Conservation (phyloP, 768 basidiomycete species). For the Cystobasidium tubakii region DNA sequence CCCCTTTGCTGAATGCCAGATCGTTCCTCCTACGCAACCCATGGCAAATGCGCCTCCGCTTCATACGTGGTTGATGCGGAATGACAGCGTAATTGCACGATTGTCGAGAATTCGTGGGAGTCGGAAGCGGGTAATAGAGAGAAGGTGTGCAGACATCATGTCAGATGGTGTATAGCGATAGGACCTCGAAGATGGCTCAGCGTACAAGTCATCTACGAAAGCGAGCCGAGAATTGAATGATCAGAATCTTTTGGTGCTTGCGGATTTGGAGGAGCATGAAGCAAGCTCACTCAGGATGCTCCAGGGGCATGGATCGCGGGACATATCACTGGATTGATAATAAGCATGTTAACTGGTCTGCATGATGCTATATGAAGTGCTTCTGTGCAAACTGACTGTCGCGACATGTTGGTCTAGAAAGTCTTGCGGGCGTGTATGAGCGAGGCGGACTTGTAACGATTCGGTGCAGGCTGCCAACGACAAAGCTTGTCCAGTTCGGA, state of each 20-base stretch:
- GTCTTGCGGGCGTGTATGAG: not conserved
- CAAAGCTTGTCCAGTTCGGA: not conserved
- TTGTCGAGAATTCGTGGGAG: not conserved
- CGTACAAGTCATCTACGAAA: constrained; percentile 19
- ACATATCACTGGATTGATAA: not conserved
- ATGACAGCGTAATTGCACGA: not conserved
- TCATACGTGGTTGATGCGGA: constrained; percentile 87
- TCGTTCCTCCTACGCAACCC: constrained; percentile 94
- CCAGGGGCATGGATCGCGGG: constrained; percentile 33
- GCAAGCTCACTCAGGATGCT: constrained; percentile 28
- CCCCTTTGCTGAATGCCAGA: constrained; percentile 98
- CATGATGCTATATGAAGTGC: not conserved
- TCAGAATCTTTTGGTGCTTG: constrained; percentile 5
- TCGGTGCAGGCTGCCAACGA: not conserved
- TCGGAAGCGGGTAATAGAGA: not conserved
- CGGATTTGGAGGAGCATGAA: not conserved
- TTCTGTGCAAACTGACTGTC: constrained; percentile 1
- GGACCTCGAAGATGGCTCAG: not conserved
- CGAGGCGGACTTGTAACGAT: not conserved
- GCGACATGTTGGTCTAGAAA: constrained; percentile 5
- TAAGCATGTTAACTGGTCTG: not conserved
- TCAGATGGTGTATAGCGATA: not conserved
- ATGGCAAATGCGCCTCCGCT: constrained; percentile 96
- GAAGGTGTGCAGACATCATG: not conserved
- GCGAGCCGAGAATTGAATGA: not conserved